Base-by-base conservation (phyloP, 768 basidiomycete species). In the Rhizopogon vesiculosus region DNA sequence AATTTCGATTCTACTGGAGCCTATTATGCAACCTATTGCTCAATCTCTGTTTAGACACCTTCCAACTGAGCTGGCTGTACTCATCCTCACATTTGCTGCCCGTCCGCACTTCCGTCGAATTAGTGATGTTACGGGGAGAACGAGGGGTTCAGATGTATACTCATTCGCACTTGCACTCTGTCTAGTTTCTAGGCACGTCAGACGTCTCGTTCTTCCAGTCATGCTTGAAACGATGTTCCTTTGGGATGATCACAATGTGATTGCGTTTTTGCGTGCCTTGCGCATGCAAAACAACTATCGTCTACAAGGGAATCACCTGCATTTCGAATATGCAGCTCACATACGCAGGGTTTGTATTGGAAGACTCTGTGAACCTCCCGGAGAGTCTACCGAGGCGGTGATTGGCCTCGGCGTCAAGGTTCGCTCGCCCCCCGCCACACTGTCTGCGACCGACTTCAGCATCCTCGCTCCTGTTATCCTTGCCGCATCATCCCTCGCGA, bases 211-310 rank as follows among this genome's bases (percentile, higher is more conserved):
- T 18, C 75, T 78, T 68, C 74, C 70, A 38, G 59, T 66, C 51
- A 66, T 78, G 51, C 68, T 78, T 7, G 67, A 72, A 54, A 76
- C 72, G 13, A 71, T 78, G 3, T 55, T 73, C 25, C 67, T 77
- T 28, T 53, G 59, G 45, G 13, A 2, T 7, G 18, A 6, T 19
- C 13, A 3, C 7, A 13, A 48, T 7, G 6, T 33, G 18, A 15
- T 7, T 13, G 31, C 45, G 15, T 77, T 78, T 61, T 61, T 70
- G 40, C 59, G 64, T 42, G 63, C 72, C 39, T 56, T 77, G 10
- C 60, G 62, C 4, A 61, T 64, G 18, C 74, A 74, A 56, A 39
- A 44, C 12, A 16, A 50, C 1, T 58, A 65, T 13, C 31, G 41
- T 1, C 15, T 35, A 5, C 44, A 40, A 2, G 44, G 57, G 13